Base-by-base conservation (phyloP, 2,329 filamentous ascomycete genomes). In the Gnomoniopsis smithogilvyi region DNA sequence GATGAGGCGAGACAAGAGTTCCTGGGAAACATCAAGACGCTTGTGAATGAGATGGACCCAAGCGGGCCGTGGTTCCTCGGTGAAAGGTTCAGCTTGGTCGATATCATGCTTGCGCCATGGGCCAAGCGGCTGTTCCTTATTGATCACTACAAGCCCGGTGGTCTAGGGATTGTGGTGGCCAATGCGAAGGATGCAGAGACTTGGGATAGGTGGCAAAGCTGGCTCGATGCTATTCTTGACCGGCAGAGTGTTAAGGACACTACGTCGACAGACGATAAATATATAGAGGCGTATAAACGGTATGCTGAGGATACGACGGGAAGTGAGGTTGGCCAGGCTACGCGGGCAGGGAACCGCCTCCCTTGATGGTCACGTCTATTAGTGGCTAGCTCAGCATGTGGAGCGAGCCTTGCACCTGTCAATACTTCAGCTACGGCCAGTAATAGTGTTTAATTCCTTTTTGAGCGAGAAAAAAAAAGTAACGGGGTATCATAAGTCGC, bases 31-130 rank as follows among this genome's bases (percentile, higher is more conserved):
- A 70, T 93, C 50, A 83, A 81, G 67, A 76, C 83, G 2, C 84
- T 92, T 49, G 80, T 81, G 0, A 70, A 72, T 45, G 85, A 89
- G 69, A 88, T 91, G 82, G 66, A 68, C 0, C 70, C 71, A 0
- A 55, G 52, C 24, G 86, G 86, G 0, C 89, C 89, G 0, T 93
- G 82, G 73, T 93, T 92, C 67, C 68, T 87, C 1, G 89, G 89
- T 1, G 70, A 76, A 1, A 74, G 80, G 43, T 81, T 91, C n/a
- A 80, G 80, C 56, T 72, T 92, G 21, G 83, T 91, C 15, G 90
- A 94, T 70, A 76, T 92, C 24, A 81, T 85, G 62, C 74, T 92
- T 3, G 89, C 86, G 41, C 90, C 90, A 0, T 93, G 89, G 89
- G 85, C 86, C 0, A 81, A 86, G 66, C 78, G 90, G 15, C 68